These are phyloP conservation scores for Mesotaenium endlicherianum DNA, from an alignment of 139 green algal genomes.

Conservation along the genomic window DNA sequence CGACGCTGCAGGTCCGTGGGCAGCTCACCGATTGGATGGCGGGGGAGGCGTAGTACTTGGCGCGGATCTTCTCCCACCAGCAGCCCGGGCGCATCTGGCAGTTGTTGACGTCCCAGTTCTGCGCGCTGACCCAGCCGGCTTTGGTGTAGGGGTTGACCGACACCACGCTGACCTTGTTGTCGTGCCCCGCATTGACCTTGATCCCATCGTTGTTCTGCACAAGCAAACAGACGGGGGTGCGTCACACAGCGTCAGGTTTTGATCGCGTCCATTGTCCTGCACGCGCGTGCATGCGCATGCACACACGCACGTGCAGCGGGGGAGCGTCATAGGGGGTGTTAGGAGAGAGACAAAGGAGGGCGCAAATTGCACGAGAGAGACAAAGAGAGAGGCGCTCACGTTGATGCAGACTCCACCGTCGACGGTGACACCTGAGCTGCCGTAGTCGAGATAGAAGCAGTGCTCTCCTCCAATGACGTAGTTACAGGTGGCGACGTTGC, in stretches of 20 bases:
- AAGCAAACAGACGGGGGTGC: too few species aligned
- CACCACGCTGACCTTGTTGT: background rate
- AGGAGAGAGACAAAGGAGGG: too few species aligned
- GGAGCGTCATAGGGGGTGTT: too few species aligned
- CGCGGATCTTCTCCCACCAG: slow-evolving; percentile 5
- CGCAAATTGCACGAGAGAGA: background rate
- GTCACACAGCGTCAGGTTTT: too few species aligned
- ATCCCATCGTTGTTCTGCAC: too few species aligned
- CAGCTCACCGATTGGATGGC: too few species aligned
- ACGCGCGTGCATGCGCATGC: too few species aligned
- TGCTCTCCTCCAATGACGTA: background rate
- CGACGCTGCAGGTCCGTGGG: too few species aligned
- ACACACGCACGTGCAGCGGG: too few species aligned
- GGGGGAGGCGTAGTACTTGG: slow-evolving; percentile 14
- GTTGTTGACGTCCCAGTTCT: background rate
- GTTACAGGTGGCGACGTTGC: background rate
- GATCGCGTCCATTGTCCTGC: too few species aligned
- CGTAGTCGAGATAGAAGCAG: slow-evolving; percentile 4
- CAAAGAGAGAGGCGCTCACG: background rate
- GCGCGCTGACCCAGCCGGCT: background rate
- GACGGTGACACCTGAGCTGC: background rate
- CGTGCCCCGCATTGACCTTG: background rate
- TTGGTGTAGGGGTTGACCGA: background rate
- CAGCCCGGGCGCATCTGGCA: background rate
- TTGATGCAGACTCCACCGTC: slow-evolving; percentile 15